Evolutionary conservation across 1,139 yeast species (phyloP), one percentile per base, ranked within the genome.

Genomic region (Saccharomycopsis hybrid): DNA sequence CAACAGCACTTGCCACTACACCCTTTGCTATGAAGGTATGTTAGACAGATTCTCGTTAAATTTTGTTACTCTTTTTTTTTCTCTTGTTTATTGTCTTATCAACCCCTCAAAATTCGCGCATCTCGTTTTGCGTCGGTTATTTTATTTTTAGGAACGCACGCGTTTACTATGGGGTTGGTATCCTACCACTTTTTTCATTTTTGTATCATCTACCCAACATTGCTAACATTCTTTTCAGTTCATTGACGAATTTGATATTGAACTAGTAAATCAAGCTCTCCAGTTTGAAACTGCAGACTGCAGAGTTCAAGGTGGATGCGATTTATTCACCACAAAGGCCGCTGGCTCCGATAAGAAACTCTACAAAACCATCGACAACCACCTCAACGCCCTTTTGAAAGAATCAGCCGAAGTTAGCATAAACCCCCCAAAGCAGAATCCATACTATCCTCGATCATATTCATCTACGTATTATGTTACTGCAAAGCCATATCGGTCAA

Each of bases 251-350:
- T 84, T 88, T 37, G 97, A 90, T 61, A 80, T 92, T 31, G 96
- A 89, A 65, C 74, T 85, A 59, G 86, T 92, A 41, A 89, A 89
- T 62, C 92, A 90, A 60, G 85, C 86, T 52, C 78, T 92, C 53
- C 84, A 84, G 59, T 90, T 90, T 65, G 92, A 87, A 58, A 84
- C 96, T 3, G 80, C 82, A 9, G 98, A 94, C 61, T 82, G 90
- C 63, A 87, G 83, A 60, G 77, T 92, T 33, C 79, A 80, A 50
- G 97, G 97, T n/a, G 92, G 95, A 27, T 84, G 96, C 63, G 99
- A 92, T 62, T 73, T 92, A 45, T 92, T 88, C 64, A 87, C 97
- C 1, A 92, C 98, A 1, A 92, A 92, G 62, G 90, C 96, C 1
- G 88, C 90, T 38, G 88, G 92, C 1, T 76, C 92, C 1, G 99